Base-by-base conservation (phyloP, 163 green algal genomes). In the Scenedesmus sp. region DNA sequence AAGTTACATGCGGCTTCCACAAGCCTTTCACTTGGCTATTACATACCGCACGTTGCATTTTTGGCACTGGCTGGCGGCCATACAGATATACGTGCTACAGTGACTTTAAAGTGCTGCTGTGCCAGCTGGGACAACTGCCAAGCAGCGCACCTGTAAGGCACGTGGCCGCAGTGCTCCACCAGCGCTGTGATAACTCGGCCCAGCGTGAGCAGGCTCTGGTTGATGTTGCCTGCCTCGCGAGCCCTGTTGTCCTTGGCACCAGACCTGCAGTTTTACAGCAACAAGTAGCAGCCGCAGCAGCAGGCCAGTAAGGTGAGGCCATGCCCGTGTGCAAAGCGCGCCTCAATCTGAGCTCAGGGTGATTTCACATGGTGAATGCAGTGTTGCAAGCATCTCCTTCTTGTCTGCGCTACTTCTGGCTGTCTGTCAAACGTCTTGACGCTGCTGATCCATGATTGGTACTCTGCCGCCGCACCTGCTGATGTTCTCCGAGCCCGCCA, bases 401-500 rank as follows among this genome's bases (percentile, higher is more conserved):
- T 26, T 59, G 52, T 16, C 77, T 20, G 79, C 79, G 66, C 54
- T 67, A 8, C 52, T 23, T 6, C 15, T 34, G 15, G n/a, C 15
- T 16, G 34, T 4, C 46, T 6, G 26, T 57, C 76, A 18, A 8
- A n/a, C 8, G 23, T n/a, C 2, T 86, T 84, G 77, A 46, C 16
- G 52, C 12, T 34, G 52, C 74, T 82, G 74, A 8, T 56, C 26
- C 7, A 16, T 16, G 57, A 6, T 20, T 84, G 76, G 16, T 34
- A 23, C 34, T 26, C 34, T 60, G 76, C 26, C 2, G 9, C 20
- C 89, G 9, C 85, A 98, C 89, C 98, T 95, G 46, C 94, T 97
- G 87, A 99, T 98, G 94, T 99, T 99, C 91, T 99, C 98, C 1
- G 94, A 98, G 59, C 98, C 98, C n/a, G 98, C 98, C 55, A 99